These are phyloP conservation scores for Helotiales sp. DNA, from an alignment of 2,329 filamentous ascomycete genomes.

Conservation along the genomic window DNA sequence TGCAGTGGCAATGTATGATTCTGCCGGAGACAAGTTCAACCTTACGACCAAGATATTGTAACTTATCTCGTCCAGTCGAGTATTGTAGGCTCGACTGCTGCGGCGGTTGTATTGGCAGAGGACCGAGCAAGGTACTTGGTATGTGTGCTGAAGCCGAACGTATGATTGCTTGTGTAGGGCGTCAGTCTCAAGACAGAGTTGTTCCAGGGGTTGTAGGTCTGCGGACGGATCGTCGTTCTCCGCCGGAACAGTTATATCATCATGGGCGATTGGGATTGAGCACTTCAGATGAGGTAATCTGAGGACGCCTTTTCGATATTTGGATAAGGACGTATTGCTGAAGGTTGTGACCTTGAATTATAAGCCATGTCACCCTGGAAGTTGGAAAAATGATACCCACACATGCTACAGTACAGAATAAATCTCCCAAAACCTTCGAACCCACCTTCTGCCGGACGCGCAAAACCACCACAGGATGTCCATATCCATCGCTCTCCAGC, in stretches of 20 bases:
- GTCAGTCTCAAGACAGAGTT: conserved; percentile 17
- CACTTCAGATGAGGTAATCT: background rate
- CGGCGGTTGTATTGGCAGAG: conserved; percentile 7
- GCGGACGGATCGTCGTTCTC: too few relatives aligned
- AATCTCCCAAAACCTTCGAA: conserved; percentile 14
- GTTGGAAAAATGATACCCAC: conserved; percentile 10
- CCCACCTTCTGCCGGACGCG: conserved; percentile 15
- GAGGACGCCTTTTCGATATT: conserved; percentile 9
- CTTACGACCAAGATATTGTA: conserved; percentile 12
- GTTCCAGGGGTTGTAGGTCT: too few relatives aligned
- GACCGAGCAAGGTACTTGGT: conserved; percentile 4
- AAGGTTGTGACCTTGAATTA: conserved; percentile 24
- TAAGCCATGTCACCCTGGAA: too few relatives aligned
- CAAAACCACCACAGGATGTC: conserved; percentile 18
- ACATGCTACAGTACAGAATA: conserved; percentile 21
- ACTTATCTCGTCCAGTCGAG: conserved; percentile 11
- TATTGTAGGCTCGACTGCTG: conserved; percentile 7
- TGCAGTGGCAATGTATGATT: background rate
- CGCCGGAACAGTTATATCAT: background rate
- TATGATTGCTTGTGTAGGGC: conserved; percentile 23
- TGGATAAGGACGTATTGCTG: conserved; percentile 7
- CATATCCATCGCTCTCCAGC: conserved; percentile 20
- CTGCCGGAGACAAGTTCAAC: conserved; percentile 1
- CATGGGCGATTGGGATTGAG: conserved; percentile 16
- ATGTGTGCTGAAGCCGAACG: conserved; percentile 18